Conservation (phyloP, 306 rosid species). For the Ormosia emarginata region DNA sequence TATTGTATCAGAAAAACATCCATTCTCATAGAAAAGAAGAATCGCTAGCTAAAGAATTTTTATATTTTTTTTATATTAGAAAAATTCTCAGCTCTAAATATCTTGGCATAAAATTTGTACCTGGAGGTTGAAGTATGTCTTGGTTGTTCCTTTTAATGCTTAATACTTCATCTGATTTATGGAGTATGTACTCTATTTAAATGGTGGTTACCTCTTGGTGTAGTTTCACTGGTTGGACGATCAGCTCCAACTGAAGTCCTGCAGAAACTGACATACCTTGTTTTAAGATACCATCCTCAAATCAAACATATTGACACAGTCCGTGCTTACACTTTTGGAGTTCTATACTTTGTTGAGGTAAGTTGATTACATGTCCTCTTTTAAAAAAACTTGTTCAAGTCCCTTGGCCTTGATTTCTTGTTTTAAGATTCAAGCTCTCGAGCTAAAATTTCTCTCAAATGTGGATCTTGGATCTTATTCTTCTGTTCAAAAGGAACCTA, state of each 20-base stretch:
- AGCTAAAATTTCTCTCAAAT: no score
- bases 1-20: no score
- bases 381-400: no score
- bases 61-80: no score
- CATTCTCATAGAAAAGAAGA: no score
- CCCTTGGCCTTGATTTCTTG: no score
- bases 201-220: background rate
- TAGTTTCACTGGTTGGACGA: slow-evolving; percentile 59
- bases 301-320: slow-evolving; percentile 65
- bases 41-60: no score
- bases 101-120: background rate
- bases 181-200: background rate
- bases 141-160: background rate
- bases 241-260: slow-evolving; percentile 67
- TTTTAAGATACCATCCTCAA: slow-evolving; percentile 46
- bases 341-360: slow-evolving; percentile 71
- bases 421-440: no score
- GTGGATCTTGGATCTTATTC: no score
- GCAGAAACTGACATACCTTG: slow-evolving; percentile 49
- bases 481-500: no score
- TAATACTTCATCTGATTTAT: no score
- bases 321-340: slow-evolving; percentile 72
- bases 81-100: no score
- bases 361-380: background rate
- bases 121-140: background rate